Evolutionary conservation across 2,329 filamentous ascomycete species (phyloP).

Genomic region (Cercospora berteroae): DNA sequence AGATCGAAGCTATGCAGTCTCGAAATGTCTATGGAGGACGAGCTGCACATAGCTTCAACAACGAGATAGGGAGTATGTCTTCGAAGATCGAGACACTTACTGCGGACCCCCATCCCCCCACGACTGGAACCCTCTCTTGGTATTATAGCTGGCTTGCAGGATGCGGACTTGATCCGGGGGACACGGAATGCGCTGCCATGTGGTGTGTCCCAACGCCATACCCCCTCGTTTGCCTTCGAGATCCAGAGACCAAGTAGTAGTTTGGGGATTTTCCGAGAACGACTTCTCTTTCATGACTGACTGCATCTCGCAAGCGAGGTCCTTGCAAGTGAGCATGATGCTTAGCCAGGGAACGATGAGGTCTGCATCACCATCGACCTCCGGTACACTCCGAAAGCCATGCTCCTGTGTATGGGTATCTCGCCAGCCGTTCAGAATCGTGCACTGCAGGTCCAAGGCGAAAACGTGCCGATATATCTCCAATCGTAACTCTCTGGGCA

Average conservation of each 20-base stretch:
- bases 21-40: not conserved
- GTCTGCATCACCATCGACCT: slow-evolving; percentile 8
- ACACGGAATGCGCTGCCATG: slow-evolving; percentile 24
- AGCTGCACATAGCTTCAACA: not conserved
- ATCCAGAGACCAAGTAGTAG: slow-evolving; percentile 19
- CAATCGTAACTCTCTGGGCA: slow-evolving; percentile 21
- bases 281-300: slow-evolving; percentile 12
- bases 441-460: slow-evolving; percentile 16
- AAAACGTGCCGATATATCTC: slow-evolving; percentile 22
- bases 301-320: slow-evolving; percentile 19
- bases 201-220: slow-evolving; percentile 15
- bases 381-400: slow-evolving; percentile 44
- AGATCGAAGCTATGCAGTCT: not conserved
- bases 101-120: slow-evolving; percentile 24
- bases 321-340: slow-evolving; percentile 24
- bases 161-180: slow-evolving; percentile 15
- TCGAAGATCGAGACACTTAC: not conserved
- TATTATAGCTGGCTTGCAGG: slow-evolving; percentile 19
- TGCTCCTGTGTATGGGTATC: slow-evolving; percentile 15
- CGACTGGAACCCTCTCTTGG: slow-evolving; percentile 15
- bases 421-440: slow-evolving; percentile 12
- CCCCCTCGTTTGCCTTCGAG: slow-evolving; percentile 18
- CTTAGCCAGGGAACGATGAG: slow-evolving; percentile 24
- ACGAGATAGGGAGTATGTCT: not conserved
- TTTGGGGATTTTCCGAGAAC: slow-evolving; percentile 8